Evolutionary conservation across 2,329 filamentous ascomycete genomes (phyloP), one percentile per base, ranked within the genome.

Genomic region (Cercospora berteroae): DNA sequence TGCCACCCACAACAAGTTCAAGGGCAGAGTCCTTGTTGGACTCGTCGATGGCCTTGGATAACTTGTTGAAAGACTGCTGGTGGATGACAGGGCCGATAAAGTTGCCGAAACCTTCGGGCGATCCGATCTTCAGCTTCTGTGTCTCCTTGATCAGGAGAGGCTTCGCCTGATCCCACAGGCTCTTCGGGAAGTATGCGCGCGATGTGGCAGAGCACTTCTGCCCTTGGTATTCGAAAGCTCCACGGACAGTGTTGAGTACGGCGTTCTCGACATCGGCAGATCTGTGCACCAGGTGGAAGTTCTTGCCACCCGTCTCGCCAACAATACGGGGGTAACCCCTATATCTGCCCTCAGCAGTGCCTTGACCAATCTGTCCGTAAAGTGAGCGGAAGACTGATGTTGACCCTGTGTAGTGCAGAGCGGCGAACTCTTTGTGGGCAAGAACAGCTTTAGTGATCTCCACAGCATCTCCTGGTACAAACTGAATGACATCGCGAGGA

Each of bases 351-450:
- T 93, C 88, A 5, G 91, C 91, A 20, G 96, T 89, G 48, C 91
- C 92, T 70, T 86, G 84, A 10, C 92, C 92, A 74, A 97, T 97
- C 79, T 92, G 87, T 18, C 92, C 92, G 79, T 96, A 97, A 12
- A 98, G 84, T 76, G 89, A 88, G 69, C 93, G 90, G 88, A 98
- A 97, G 31, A 98, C 92, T 60, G 89, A 88, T 0, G 94, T 97
- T 82, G 91, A 95, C 69, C 94, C 94, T 0, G 94, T 98, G 84
- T 94, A 98, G 83, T 97, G 93, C 23, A 98, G 87, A n/a, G 92
- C 90, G 8, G 94, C 90, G 74, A 98, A 95, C 67, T 96, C 85
- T 73, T 83, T 88, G 83, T 95, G 92, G 62, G 85, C 84, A 55
- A 97, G 86, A 9, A 92, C 90, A 39, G 86, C 85, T 78, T 89